Base-by-base conservation (phyloP, 2,329 filamentous ascomycete species). In the Nemania abortiva region DNA sequence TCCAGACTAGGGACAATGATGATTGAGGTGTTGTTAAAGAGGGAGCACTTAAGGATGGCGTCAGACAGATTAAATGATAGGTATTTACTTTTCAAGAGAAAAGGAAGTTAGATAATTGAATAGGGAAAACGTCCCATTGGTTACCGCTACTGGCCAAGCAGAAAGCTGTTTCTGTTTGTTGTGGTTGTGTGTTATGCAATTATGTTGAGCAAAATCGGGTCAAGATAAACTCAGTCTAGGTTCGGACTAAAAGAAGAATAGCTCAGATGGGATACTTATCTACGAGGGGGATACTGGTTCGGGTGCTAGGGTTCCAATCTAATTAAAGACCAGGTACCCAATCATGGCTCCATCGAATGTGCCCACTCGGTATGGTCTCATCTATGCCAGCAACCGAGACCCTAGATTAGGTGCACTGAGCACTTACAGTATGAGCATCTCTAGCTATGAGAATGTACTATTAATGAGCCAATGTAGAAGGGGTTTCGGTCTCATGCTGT, bases 281-380 rank as follows among this genome's bases (percentile, higher is more conserved):
- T 27, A 27, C 24, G 24, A 27, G 24, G 24, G 24, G 24, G 24
- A 27, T 9, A 37, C 34, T 37, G 34, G 39, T 42, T 18, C 15
- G 39, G 39, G 42, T 47, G 42, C 42, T 47, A 20, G 42, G 42
- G 42, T 47, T 47, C 18, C 6, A 20, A 47, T 47, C 42, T 47
- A 47, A 47, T 47, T 47, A 22, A 47, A 47, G 42, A 18, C 42
- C 56, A 45, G 27, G 20, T 31, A 54, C 49, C 49, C 24, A 24
- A 47, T 34, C 39, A 54, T 54, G n/a, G 60, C 13, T 45, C 47
- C 59, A 42, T 54, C 34, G 29, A 10, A 34, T 59, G 42, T 50
- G 59, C 59, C 50, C 59, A 62, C 59, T 22, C 4, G 42, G 42
- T 47, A 62, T 62, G 50, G 59, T 45, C 50, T 62, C 39, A 55